Evolutionary conservation across 768 basidiomycete genomes (phyloP).

Genomic region (Pleurotus tuoliensis): DNA sequence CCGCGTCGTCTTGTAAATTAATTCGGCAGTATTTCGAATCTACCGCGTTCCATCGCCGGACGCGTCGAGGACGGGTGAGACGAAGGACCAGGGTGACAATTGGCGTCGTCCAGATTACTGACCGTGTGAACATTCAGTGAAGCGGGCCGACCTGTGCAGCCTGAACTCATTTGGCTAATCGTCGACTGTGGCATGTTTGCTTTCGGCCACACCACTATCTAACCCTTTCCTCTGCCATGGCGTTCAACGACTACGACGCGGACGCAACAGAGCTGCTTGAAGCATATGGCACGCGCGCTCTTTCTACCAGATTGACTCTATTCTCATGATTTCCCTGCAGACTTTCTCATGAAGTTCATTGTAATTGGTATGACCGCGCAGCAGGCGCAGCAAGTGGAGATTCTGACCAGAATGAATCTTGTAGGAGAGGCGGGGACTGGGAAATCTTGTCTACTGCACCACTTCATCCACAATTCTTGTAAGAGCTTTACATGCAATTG

Average conservation of each 20-base stretch:
- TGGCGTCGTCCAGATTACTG: background rate
- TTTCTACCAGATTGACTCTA: background rate
- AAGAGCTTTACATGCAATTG: conserved; percentile 27
- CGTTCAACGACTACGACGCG: conserved; percentile 61
- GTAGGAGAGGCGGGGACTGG: conserved; percentile 95
- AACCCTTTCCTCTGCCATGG: conserved; percentile 39
- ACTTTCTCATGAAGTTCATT: conserved; percentile 99
- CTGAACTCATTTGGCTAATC: background rate
- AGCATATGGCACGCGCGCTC: conserved; percentile 70
- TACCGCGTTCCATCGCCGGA: too few relatives aligned
- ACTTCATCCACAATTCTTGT: conserved; percentile 96
- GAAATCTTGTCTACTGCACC: conserved; percentile 94
- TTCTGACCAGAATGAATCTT: conserved; percentile 8
- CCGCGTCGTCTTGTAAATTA: background rate
- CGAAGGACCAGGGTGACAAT: too few relatives aligned
- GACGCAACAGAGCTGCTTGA: conserved; percentile 92
- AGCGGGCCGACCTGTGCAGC: background rate
- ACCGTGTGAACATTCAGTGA: conserved; percentile 4
- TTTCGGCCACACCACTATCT: conserved; percentile 5
- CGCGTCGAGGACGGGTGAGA: too few relatives aligned
- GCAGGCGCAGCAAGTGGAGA: background rate
- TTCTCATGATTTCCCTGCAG: conserved; percentile 35
- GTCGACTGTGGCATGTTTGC: background rate
- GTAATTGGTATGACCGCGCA: conserved; percentile 65
- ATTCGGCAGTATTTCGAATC: too few relatives aligned